Conservation (phyloP, 768 basidiomycete genomes). For the Trametes elegans region DNA sequence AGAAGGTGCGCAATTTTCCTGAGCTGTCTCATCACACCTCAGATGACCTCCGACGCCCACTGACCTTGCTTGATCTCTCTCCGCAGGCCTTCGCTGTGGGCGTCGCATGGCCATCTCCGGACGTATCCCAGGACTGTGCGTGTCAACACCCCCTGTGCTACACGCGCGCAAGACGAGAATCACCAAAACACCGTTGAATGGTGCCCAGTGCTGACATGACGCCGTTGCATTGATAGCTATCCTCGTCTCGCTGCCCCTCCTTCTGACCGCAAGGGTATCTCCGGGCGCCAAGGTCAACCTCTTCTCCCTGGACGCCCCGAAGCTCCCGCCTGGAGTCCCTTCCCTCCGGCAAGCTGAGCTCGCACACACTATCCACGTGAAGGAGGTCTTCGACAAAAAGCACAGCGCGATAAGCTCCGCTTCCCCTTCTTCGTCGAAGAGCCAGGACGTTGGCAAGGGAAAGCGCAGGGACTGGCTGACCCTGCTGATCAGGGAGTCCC, state of each 20-base stretch:
- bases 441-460: constrained; percentile 22
- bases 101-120: constrained; percentile 72
- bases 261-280: constrained; percentile 58
- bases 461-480: constrained; percentile 65
- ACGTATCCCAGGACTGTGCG: constrained; percentile 58
- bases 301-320: constrained; percentile 35
- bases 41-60: not conserved
- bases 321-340: constrained; percentile 45
- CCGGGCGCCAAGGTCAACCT: constrained; percentile 49
- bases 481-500: constrained; percentile 60
- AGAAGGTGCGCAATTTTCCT: constrained; percentile 32
- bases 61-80: not conserved
- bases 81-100: constrained; percentile 64
- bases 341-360: constrained; percentile 48
- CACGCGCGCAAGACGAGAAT: constrained; percentile 1
- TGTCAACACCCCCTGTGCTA: constrained; percentile 19
- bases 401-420: not conserved
- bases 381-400: constrained; percentile 38
- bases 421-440: not conserved
- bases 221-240: constrained; percentile 41
- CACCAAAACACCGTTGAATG: not conserved
- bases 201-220: not conserved
- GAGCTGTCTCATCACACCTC: not conserved
- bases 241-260: constrained; percentile 51
- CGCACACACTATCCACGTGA: constrained; percentile 51